Evolutionary conservation across 139 green algal genomes (phyloP), one percentile per base, ranked within the genome.

Genomic region (Microglena sp.): DNA sequence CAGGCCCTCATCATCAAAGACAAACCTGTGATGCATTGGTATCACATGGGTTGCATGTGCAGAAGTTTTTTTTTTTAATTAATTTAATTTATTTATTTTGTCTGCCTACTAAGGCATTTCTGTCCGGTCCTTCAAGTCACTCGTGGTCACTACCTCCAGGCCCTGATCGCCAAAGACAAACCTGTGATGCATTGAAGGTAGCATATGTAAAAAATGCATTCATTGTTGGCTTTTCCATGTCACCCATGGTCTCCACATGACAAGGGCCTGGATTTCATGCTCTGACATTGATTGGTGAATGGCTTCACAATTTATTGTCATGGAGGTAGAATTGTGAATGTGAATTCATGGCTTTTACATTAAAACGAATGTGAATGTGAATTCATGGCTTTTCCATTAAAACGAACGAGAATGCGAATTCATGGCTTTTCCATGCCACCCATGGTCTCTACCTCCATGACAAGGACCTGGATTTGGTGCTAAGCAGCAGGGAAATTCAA

Each of bases 81-180:
- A n/a, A 26, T 28, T 33, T 33, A 3, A 33, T 61, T 89, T 89
- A 96, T 3, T 72, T 64, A 79, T 95, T 96, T 32, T 71, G 60
- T 26, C 89, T 87, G 5, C 89, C 89, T 15, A 95, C 87, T 71
- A 96, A 90, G 2, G 80, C 77, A 64, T 95, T 96, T 95, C 86
- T 21, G 79, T 83, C 68, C 88, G 43, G n/a, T n/a, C n/a, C n/a
- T n/a, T n/a, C n/a, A n/a, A 46, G 83, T 72, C 15, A 2, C 59
- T 46, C 30, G n/a, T 33, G 8, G 7, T 62, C 22, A 86, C 62
- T 27, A 95, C 82, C 68, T 85, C 70, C 55, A 92, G 65, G 0
- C 71, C 73, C 28, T 90, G 78, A 21, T 87, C 71, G 22, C 90
- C 83, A 77, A 94, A 94, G 1, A 84, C 58, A 76, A 95, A 95